Evolutionary conservation across 352 stramenopile species (phyloP), one percentile per base, ranked within the genome.

Genomic region (Phytophthora sojae): DNA sequence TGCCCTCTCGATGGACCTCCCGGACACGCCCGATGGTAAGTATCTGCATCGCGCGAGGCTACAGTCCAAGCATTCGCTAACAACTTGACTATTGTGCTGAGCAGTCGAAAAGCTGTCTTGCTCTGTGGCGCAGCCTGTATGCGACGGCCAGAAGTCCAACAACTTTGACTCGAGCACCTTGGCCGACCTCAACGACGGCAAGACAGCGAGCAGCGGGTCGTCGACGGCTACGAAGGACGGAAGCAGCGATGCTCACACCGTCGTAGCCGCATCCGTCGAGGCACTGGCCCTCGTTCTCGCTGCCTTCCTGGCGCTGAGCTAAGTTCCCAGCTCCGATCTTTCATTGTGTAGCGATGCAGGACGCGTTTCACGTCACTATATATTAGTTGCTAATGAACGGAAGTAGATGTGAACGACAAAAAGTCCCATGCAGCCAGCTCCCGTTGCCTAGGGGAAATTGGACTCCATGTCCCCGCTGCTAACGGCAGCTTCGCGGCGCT

Each of bases 401-500:
- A 35, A 69, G n/a, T 23, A 26, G 15, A 15, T 32, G n/a, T 59
- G 39, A 44, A 17, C 32, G n/a, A 62, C 29, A 54, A 61, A 67
- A 65, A 55, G 58, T 21, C 25, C 15, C 57, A 53, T 39, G 37
- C 21, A 17, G 11, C n/a, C 37, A 29, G 51, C 44, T 32, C 9
- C n/a, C 9, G 14, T 8, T 53, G 30, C 25, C 58, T 68, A 81
- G 6, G 58, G 61, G 37, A 80, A 76, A 65, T 61, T 81, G 30
- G 69, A 58, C 57, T 73, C 69, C 61, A 76, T 64, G 25, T 78
- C 71, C 14, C 51, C 66, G 14, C 19, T 63, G 37, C 30, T 32
- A 32, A 86, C 35, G 17, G 71, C 68, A n/a, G 76, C 67, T 19
- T 90, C 80, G 35, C 86, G 79, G 11, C 82, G 84, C 44, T 93